Conservation (phyloP, 352 stramenopile genomes). For the Phytopythium cucurbitacearum region DNA sequence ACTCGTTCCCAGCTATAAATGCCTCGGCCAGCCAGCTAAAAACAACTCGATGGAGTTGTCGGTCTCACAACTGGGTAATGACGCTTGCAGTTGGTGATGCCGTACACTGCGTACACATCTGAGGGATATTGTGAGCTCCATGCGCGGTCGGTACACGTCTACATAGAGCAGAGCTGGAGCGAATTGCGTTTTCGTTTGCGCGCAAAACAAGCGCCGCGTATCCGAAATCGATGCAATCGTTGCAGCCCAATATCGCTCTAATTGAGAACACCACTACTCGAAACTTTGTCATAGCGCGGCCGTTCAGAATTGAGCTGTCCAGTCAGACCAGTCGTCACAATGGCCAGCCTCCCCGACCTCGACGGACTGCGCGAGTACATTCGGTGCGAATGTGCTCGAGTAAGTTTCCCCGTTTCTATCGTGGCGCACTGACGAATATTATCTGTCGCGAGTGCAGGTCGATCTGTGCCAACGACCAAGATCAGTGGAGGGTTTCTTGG, state of each 20-base stretch:
- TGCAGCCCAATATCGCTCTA: not conserved
- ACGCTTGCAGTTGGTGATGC: too few species aligned
- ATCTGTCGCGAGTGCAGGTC: constrained; percentile 6
- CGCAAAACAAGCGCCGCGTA: not conserved
- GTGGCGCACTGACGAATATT: not conserved
- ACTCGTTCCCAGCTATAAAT: constrained; percentile 3
- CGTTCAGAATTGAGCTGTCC: not conserved
- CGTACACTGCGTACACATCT: too few species aligned
- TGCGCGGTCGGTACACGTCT: too few species aligned
- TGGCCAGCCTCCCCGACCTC: not conserved
- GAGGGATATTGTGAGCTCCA: too few species aligned
- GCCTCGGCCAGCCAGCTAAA: not conserved
- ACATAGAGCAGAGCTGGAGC: too few species aligned
- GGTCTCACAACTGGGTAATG: too few species aligned
- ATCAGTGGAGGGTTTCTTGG: constrained; percentile 28
- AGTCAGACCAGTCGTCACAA: constrained; percentile 1
- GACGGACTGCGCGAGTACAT: constrained; percentile 17
- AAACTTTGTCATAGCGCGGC: not conserved
- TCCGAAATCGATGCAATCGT: not conserved
- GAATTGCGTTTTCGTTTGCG: too few species aligned
- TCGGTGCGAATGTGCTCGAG: constrained; percentile 10
- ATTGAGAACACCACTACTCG: too few species aligned
- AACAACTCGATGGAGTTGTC: too few species aligned
- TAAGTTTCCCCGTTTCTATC: not conserved
- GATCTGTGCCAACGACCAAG: constrained; percentile 29